Evolutionary conservation across 495 filamentous ascomycete species (phyloP), one percentile per base, ranked within the genome.

Genomic region (Podospora pseudopauciseta): DNA sequence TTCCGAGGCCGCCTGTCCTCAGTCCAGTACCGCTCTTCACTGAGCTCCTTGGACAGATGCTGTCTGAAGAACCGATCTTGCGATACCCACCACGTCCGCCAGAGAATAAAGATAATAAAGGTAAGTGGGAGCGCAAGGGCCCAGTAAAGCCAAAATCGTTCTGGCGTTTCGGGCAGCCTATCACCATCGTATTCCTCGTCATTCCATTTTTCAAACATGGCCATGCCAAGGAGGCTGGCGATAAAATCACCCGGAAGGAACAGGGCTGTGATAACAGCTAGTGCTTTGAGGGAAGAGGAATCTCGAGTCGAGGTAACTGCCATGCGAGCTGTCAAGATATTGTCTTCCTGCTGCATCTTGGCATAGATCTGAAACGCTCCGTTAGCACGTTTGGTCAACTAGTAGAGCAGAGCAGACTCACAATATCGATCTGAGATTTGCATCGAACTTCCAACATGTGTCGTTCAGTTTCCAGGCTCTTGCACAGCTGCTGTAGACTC

Each of bases 71-170:
- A 74, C 5, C 76, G 71, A 59, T 78, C 76, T 44, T 78, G 76
- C 34, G 72, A 73, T 3, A 78, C 76, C 76, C 76, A 78, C 76
- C 76, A 78, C 27, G 72, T 73, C 13, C 76, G 76, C 76, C 76
- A 78, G 1, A 7, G 65, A 9, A 70, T 59, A 23, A 78, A 70
- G 53, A 78, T 77, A 18, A 75, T 6, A n/a, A 75, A 30, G 1
- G 75, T 78, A 55, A 78, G 67, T 2, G 76, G 76, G 15, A 78
- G 69, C 0, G 73, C 73, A 53, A 77, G 70, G 18, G 75, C 73
- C 73, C 75, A 78, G 61, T 78, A 78, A 5, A 78, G 75, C 76
- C 76, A 78, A 67, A 78, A 78, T 0, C 69, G 73, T 15, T 75
- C 72, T 67, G 73, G 76, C 20, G 55, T 58, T 5, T 26, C 23